A percentile compares a stretch with the other conserved stretches of the same genome.
These are phyloP conservation scores for Hypoxylon lienhwacheense DNA, from an alignment of 495 filamentous ascomycete genomes.

Conservation along the genomic window DNA sequence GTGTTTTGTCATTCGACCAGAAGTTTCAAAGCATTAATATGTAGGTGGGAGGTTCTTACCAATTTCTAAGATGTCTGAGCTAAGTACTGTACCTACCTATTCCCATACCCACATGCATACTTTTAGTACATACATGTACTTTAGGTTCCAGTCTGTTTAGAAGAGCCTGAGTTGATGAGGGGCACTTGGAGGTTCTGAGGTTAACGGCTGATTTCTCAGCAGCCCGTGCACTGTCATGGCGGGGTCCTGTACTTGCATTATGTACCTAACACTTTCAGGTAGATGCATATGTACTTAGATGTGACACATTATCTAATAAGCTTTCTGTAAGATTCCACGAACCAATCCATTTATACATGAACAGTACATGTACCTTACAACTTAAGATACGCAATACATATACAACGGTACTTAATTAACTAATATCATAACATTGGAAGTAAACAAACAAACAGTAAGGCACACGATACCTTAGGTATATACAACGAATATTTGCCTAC, in stretches of 20 bases:
- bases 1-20: no score
- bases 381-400: no score
- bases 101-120: slow-evolving; percentile 1
- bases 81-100: slow-evolving; percentile 3
- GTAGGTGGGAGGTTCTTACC: slow-evolving; percentile 20
- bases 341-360: neutral
- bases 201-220: slow-evolving; percentile 34
- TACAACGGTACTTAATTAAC: no score
- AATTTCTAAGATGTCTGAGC: slow-evolving; percentile 3
- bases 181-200: neutral
- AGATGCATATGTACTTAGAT: neutral
- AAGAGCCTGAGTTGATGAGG: no score
- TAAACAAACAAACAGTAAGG: no score
- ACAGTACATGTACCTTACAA: no score
- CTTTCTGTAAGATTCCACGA: slow-evolving; percentile 19
- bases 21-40: no score
- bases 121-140: no score
- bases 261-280: neutral
- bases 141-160: no score
- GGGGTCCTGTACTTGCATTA: slow-evolving; percentile 17
- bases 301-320: slow-evolving; percentile 15
- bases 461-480: no score
- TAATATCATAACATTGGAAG: no score
- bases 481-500: no score
- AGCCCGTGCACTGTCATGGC: slow-evolving; percentile 23